Evolutionary conservation across 2,329 filamentous ascomycete genomes (phyloP).

Genomic region (Periconia macrospinosa): DNA sequence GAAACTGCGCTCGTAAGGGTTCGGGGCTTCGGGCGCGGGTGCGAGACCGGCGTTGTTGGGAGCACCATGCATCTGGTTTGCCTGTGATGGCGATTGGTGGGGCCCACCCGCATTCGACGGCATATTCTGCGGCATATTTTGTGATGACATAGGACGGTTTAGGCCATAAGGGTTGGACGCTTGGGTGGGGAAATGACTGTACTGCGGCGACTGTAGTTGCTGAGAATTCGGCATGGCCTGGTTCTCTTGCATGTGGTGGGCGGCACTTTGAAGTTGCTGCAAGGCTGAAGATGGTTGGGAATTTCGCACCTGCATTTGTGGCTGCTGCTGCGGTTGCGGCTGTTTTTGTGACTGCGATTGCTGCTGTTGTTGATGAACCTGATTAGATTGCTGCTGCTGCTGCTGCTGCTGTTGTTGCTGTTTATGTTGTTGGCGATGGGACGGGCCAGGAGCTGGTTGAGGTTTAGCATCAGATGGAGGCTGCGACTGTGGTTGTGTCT

Average conservation of each 20-base stretch:
- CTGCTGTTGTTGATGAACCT: slow-evolving; percentile 6
- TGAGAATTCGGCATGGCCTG: slow-evolving; percentile 5
- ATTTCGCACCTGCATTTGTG: slow-evolving; percentile 13
- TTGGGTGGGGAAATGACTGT: slow-evolving; percentile 23
- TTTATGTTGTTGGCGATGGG: slow-evolving; percentile 9
- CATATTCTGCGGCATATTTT: slow-evolving; percentile 8
- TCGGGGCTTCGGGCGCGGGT: slow-evolving; percentile 20
- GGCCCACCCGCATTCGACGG: slow-evolving; percentile 3
- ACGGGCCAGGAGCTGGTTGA: slow-evolving; percentile 10
- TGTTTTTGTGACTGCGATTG: slow-evolving; percentile 8
- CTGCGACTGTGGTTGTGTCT: slow-evolving; percentile 19
- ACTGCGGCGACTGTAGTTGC: slow-evolving; percentile 14
- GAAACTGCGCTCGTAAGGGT: slow-evolving; percentile 29
- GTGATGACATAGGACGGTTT: slow-evolving; percentile 22
- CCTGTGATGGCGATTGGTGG: slow-evolving; percentile 19
- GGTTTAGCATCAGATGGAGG: slow-evolving; percentile 6
- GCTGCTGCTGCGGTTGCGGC: slow-evolving; percentile 7
- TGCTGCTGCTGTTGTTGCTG: slow-evolving; percentile 14
- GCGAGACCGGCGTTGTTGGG: slow-evolving; percentile 11
- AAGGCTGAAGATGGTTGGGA: slow-evolving; percentile 10
- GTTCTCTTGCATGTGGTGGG: slow-evolving; percentile 18
- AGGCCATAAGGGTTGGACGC: slow-evolving; percentile 24
- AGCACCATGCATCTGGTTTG: slow-evolving; percentile 18
- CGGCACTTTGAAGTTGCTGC: slow-evolving; percentile 23
- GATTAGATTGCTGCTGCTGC: slow-evolving; percentile 10